Conservation (phyloP, 1,284 basidiomycete genomes). For the Phaffia rhodozyma region DNA sequence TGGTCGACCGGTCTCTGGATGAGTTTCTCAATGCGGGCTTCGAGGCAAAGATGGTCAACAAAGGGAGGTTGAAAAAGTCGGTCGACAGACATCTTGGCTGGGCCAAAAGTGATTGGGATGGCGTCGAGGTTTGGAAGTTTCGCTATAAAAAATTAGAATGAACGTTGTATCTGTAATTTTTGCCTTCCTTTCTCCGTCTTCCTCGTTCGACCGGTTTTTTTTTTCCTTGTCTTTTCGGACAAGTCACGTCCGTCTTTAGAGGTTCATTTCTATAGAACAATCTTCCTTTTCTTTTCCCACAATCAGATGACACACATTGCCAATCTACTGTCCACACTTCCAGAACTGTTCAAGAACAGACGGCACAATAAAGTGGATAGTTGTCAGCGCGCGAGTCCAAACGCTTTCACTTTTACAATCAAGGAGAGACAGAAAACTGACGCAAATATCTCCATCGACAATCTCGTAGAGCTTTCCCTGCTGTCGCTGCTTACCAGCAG, state of each 20-base stretch:
- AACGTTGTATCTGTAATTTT: too few relatives aligned
- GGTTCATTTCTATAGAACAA: too few relatives aligned
- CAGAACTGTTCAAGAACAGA: background rate
- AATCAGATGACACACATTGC: too few relatives aligned
- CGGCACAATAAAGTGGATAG: background rate
- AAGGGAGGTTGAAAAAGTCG: conserved; percentile 49
- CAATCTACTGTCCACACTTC: conserved; percentile 7
- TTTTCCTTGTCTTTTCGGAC: too few relatives aligned
- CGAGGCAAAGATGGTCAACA: conserved; percentile 47
- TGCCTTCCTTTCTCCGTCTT: too few relatives aligned
- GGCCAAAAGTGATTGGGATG: conserved; percentile 32
- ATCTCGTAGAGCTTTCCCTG: conserved; percentile 90
- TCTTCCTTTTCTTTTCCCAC: too few relatives aligned
- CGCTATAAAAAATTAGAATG: conserved; percentile 7
- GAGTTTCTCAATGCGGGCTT: conserved; percentile 44
- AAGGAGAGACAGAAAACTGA: background rate
- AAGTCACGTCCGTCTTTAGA: too few relatives aligned
- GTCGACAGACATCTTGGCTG: conserved; percentile 46
- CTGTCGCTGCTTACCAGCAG: conserved; percentile 88
- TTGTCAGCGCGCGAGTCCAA: background rate
- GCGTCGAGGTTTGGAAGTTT: conserved; percentile 32
- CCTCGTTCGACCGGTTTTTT: too few relatives aligned
- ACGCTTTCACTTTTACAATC: too few relatives aligned
- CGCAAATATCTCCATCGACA: conserved; percentile 38
- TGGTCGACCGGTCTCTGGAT: conserved; percentile 50